Conservation (phyloP, 768 basidiomycete genomes). For the Xanthoconium stramineum region DNA sequence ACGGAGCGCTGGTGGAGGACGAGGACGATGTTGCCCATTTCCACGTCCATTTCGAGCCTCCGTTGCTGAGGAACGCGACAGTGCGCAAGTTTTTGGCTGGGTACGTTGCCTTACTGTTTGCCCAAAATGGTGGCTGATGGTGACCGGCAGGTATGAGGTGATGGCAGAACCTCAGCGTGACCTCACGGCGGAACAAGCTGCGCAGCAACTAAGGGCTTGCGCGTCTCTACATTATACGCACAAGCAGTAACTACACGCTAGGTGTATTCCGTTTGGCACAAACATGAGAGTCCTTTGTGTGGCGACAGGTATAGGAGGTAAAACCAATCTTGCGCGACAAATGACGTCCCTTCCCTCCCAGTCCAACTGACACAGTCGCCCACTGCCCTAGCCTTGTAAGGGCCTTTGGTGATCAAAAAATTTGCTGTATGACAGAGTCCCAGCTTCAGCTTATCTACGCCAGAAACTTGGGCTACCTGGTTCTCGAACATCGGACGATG, state of each 20-base stretch:
- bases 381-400: too few species aligned
- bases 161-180: conserved; percentile 91
- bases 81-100: conserved; percentile 90
- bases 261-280: too few species aligned
- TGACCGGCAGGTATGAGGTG: conserved; percentile 66
- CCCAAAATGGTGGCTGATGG: background rate
- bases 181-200: conserved; percentile 86
- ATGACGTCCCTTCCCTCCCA: too few species aligned
- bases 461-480: too few species aligned
- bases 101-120: conserved; percentile 37
- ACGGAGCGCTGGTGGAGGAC: conserved; percentile 31
- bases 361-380: too few species aligned
- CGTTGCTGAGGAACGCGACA: conserved; percentile 74
- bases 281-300: too few species aligned
- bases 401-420: too few species aligned
- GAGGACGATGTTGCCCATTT: conserved; percentile 66
- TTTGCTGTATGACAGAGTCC: too few species aligned
- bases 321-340: too few species aligned
- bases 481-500: too few species aligned
- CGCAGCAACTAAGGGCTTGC: conserved; percentile 53
- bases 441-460: too few species aligned
- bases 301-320: too few species aligned
- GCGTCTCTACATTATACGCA: conserved; percentile 57
- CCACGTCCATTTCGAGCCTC: conserved; percentile 86
- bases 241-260: background rate